These are phyloP conservation scores for Aspergillus floridensis DNA, from an alignment of 2,329 filamentous ascomycete genomes.

Conservation along the genomic window DNA sequence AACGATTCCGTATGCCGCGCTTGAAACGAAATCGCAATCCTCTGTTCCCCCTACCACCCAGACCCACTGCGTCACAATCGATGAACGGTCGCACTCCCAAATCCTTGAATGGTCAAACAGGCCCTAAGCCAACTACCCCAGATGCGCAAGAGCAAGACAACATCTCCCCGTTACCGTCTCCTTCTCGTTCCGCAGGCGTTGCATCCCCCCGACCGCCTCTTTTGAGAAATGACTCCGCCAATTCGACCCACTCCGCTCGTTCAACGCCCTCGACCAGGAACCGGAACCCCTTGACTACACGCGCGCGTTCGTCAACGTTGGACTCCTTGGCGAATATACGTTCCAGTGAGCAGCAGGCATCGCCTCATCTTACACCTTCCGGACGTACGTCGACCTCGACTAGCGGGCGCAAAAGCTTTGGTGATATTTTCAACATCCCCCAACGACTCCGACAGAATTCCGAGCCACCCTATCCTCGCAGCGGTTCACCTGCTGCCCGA, in stretches of 20 bases:
- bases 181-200: slow-evolving; percentile 52
- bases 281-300: slow-evolving; percentile 52
- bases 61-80: slow-evolving; percentile 42
- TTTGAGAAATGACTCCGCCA: slow-evolving; percentile 59
- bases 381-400: slow-evolving; percentile 78
- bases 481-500: slow-evolving; percentile 59
- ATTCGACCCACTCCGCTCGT: slow-evolving; percentile 63
- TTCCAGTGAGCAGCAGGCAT: slow-evolving; percentile 66
- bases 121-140: slow-evolving; percentile 24
- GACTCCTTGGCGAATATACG: slow-evolving; percentile 75
- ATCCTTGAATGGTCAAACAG: slow-evolving; percentile 21
- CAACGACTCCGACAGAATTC: slow-evolving; percentile 77
- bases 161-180: slow-evolving; percentile 46
- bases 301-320: slow-evolving; percentile 84
- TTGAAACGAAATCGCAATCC: slow-evolving; percentile 72
- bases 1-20: slow-evolving; percentile 78
- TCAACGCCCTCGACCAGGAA: slow-evolving; percentile 56
- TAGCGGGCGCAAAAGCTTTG: slow-evolving; percentile 84
- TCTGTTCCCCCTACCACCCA: slow-evolving; percentile 86
- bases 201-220: slow-evolving; percentile 49
- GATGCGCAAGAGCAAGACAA: slow-evolving; percentile 29
- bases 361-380: slow-evolving; percentile 57
- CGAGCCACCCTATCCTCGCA: slow-evolving; percentile 64
- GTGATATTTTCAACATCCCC: slow-evolving; percentile 76
- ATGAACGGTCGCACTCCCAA: slow-evolving; percentile 17